Percentiles rank a stretch among this genome's conserved stretches.
Evolutionary conservation across 2,329 filamentous ascomycete species (phyloP).

Genomic region (Aciculosporium take): DNA sequence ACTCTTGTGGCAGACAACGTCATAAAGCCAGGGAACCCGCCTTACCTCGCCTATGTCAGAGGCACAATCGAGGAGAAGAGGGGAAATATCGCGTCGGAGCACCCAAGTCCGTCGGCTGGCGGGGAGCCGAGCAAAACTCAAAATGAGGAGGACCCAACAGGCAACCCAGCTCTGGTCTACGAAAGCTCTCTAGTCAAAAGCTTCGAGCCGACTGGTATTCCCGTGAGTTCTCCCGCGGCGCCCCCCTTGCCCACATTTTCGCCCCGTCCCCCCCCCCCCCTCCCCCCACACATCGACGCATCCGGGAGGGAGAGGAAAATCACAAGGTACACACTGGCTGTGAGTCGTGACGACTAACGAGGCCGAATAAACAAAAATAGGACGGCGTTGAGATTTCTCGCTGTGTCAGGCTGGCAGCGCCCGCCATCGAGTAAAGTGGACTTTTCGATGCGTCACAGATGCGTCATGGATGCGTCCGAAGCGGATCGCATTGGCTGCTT

Average conservation of each 20-base stretch:
- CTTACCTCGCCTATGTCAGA: conserved; percentile 56
- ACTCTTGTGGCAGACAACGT: conserved; percentile 57
- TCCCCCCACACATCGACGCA: background rate
- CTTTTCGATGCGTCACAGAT: conserved; percentile 1
- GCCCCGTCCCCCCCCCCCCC: background rate
- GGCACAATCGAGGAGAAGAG: conserved; percentile 49
- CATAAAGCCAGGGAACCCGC: conserved; percentile 56
- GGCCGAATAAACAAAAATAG: conserved; percentile 20
- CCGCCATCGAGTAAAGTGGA: background rate
- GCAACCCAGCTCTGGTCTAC: conserved; percentile 53
- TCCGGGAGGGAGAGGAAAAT: background rate
- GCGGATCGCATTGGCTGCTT: background rate
- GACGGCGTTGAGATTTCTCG: conserved; percentile 53
- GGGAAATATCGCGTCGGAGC: conserved; percentile 38
- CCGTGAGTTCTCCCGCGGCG: conserved; percentile 30
- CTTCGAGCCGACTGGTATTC: conserved; percentile 53
- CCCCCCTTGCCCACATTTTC: background rate
- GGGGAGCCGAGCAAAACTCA: background rate
- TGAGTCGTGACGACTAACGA: background rate
- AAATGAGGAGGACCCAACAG: conserved; percentile 21
- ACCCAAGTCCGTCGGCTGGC: background rate
- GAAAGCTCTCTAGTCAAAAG: conserved; percentile 49
- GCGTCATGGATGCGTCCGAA: background rate
- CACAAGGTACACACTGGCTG: background rate
- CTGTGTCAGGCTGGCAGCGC: conserved; percentile 21